phyloP scores from a whole-genome alignment of 805 yeast species.

The Hanseniaspora thailandica region DNA sequence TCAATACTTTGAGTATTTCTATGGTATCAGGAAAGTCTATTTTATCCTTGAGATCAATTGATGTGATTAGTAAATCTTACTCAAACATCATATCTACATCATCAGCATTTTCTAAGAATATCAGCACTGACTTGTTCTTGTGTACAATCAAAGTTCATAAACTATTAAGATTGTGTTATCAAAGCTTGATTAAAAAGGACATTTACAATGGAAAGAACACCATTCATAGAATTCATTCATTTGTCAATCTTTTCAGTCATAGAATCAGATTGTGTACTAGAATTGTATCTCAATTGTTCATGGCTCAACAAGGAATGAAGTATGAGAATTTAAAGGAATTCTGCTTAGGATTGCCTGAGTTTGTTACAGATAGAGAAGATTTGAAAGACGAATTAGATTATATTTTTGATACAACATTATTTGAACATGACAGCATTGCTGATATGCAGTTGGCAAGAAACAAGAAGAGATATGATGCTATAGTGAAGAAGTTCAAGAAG shows the following conservation, averaged over 20 bases:
- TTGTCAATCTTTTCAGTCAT: constrained; percentile 4
- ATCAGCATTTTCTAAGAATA: neutral
- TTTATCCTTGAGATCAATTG: constrained; percentile 2
- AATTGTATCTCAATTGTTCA: constrained; percentile 9
- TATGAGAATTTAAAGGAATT: neutral
- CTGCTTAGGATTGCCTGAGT: neutral
- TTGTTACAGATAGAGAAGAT: neutral
- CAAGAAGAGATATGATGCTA: constrained; percentile 8
- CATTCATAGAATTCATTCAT: constrained; percentile 11
- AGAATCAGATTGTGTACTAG: constrained; percentile 3
- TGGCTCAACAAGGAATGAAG: constrained; percentile 2
- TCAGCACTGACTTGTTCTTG: neutral
- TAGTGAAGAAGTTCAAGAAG: constrained; percentile 7
- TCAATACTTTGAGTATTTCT: neutral
- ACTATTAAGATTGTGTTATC: neutral
- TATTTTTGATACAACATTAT: constrained; percentile 6
- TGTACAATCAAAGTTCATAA: neutral
- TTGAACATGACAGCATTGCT: constrained; percentile 5
- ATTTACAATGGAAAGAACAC: neutral
- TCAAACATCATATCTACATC: neutral
- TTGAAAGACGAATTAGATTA: constrained; percentile 1
- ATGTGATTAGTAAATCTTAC: neutral
- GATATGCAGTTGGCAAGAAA: constrained; percentile 4
- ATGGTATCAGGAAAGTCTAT: neutral
- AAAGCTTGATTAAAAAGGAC: neutral